Base-by-base conservation (phyloP, 1,284 basidiomycete genomes). In the Pulveroboletus sp. region DNA sequence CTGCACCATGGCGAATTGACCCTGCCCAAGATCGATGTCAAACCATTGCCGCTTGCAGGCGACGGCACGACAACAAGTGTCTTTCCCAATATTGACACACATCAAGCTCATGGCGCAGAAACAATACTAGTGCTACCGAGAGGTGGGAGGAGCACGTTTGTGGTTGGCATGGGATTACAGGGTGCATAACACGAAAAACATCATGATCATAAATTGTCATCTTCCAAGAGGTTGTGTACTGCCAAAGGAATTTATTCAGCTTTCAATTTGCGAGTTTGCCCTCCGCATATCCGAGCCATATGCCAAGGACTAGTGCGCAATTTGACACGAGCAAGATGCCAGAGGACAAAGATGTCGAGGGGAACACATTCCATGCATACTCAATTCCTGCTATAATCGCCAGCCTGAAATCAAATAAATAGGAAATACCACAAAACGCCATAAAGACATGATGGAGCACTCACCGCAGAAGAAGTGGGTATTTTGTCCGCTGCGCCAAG, bases 291-390 rank as follows among this genome's bases (percentile, higher is more conserved):
- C 83, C 82, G 52, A 78, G 81, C 81, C 84, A 91, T 22, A 92
- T 67, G 0, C 92, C 92, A 10, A 77, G 54, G 2, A 95, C 65
- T 14, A 94, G 72, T 2, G 80, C 60, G 1, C 74, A 48, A 67
- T 96, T 87, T 26, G 84, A 82, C 11, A 63, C 66, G 0, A 89
- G 72, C 35, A 96, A 74, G 14, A 86, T 58, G 12, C 71, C 75
- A 2, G 93, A 96, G 1, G 91, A 94, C 4, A 84, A 42, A 0
- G 72, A 59, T 1, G 92, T 96, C 0, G 93, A 91, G 2, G 94
- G 94, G 66, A 86, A 95, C 1, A 89, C 82, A 62, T 94, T 91
- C 92, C 94, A 96, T 5, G 90, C 83, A 69, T 89, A 94, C 72
- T 96, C 94, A 58, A 95, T 85, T 22, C 76, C 77, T 2, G 77